phyloP scores from a whole-genome alignment of 2,329 filamentous ascomycete species.

The Penicillium sp. region DNA sequence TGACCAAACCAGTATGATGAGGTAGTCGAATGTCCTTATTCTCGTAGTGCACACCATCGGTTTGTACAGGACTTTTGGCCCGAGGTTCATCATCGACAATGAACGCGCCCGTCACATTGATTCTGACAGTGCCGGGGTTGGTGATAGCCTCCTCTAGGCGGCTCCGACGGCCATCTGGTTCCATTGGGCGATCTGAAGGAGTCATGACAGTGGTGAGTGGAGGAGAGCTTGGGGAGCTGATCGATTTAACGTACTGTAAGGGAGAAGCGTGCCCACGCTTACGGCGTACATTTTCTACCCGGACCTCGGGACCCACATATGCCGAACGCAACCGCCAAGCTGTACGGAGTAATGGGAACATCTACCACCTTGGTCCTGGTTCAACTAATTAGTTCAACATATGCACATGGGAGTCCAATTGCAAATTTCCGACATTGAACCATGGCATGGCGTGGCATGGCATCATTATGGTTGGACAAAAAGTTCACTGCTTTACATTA shows the following conservation, averaged over 20 bases:
- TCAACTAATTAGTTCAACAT: too few species aligned
- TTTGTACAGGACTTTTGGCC: slow-evolving; percentile 51
- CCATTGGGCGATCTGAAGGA: slow-evolving; percentile 26
- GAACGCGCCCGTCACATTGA: slow-evolving; percentile 95
- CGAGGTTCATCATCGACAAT: slow-evolving; percentile 80
- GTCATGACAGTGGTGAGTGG: slow-evolving; percentile 29
- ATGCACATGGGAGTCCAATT: too few species aligned
- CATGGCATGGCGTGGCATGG: too few species aligned
- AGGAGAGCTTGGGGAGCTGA: slow-evolving; percentile 17
- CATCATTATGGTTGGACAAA: too few species aligned
- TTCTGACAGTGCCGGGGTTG: slow-evolving; percentile 72
- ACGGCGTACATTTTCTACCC: slow-evolving; percentile 48
- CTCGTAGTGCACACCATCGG: slow-evolving; percentile 65
- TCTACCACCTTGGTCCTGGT: too few species aligned
- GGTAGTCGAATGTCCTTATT: slow-evolving; percentile 94
- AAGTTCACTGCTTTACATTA: too few species aligned
- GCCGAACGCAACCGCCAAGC: not conserved
- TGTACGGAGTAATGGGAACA: not conserved
- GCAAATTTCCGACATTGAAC: too few species aligned
- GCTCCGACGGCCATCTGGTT: slow-evolving; percentile 25
- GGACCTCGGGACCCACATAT: slow-evolving; percentile 5
- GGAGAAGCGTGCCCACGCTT: slow-evolving; percentile 42
- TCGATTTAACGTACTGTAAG: slow-evolving; percentile 1
- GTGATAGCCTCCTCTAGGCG: slow-evolving; percentile 51
- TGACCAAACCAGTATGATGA: slow-evolving; percentile 91